Evolutionary conservation across 2,329 filamentous ascomycete genomes (phyloP).

Genomic region (Apiospora saccharicola): DNA sequence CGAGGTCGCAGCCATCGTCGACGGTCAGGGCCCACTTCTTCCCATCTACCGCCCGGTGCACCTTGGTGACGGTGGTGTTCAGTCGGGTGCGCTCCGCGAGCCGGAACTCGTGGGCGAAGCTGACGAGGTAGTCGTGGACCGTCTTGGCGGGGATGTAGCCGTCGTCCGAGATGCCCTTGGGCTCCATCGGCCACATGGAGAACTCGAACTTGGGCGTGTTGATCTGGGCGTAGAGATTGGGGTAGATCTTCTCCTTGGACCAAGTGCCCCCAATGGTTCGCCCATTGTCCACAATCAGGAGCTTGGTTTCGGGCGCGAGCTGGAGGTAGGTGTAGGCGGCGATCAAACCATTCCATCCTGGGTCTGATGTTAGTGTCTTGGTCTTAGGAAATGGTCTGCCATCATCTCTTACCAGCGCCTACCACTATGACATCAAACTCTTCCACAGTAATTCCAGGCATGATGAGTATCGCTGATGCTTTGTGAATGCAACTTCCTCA

Average conservation of each 20-base stretch:
- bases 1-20: not conserved
- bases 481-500: not conserved
- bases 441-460: not conserved
- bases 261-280: conserved; percentile 28
- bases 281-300: conserved; percentile 29
- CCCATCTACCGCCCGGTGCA: too few species aligned
- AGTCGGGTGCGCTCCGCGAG: too few species aligned
- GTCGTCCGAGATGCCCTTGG: not conserved
- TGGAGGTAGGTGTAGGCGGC: conserved; percentile 29
- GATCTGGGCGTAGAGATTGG: conserved; percentile 30
- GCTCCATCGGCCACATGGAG: not conserved
- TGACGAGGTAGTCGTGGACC: too few species aligned
- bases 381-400: too few species aligned
- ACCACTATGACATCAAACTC: conserved; percentile 23
- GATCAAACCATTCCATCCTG: conserved; percentile 30
- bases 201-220: not conserved
- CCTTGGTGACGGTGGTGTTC: too few species aligned
- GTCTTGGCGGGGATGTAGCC: not conserved
- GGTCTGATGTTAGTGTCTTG: too few species aligned
- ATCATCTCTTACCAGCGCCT: conserved; percentile 20
- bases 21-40: not conserved
- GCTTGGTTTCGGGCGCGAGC: conserved; percentile 25
- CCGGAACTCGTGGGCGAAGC: too few species aligned
- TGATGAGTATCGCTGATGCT: not conserved
- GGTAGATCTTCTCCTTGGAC: conserved; percentile 29